Evolutionary conservation across 768 basidiomycete species (phyloP), one percentile per base, ranked within the genome.

Genomic region (Leccinellum luteum): DNA sequence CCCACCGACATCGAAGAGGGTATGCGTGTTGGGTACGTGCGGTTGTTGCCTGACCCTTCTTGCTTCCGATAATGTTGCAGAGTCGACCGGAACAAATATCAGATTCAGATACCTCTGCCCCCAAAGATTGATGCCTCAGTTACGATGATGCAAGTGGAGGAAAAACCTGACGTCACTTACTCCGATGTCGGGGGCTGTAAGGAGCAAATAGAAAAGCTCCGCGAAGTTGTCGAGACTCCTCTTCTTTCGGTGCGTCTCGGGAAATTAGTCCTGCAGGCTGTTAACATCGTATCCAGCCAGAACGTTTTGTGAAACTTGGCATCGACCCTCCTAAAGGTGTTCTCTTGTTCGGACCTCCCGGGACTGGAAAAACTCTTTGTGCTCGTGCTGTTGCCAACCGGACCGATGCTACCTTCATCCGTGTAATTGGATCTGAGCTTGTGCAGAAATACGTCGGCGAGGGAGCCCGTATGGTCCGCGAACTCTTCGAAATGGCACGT

Each of bases 371-470:
- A 75, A 99, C 97, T 0, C 86, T 99, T 1, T 98, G 96, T 70
- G 97, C 97, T 1, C 88, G 97, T 64, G 97, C 97, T 13, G 97
- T 99, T 1, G 97, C 97, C 31, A 99, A 98, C 73, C 85, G 97
- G 52, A 98, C 97, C 52, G 97, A 98, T 73, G 96, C 95, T 21
- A 98, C 97, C 0, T 99, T 99, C 71, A 99, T 99, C 70, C 91
- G 97, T 65, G 97, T 99, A 54, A 98, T 98, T 69, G 97, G 97
- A 14, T 98, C 96, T 13, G 97, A 99, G 73, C 81, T 99, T 15
- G 97, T 99, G n/a, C 97, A 99, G 75, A 99, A 99, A 73, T 99
- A 99, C 71, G 97, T 99, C 51, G 97, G 97, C 48, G 97, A 99
- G 74, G 97, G 97, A 59, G 97, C 97, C 7, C 82, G 97, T 58